These are phyloP conservation scores for Malus orientalis DNA, from an alignment of 306 rosid genomes.

Conservation along the genomic window DNA sequence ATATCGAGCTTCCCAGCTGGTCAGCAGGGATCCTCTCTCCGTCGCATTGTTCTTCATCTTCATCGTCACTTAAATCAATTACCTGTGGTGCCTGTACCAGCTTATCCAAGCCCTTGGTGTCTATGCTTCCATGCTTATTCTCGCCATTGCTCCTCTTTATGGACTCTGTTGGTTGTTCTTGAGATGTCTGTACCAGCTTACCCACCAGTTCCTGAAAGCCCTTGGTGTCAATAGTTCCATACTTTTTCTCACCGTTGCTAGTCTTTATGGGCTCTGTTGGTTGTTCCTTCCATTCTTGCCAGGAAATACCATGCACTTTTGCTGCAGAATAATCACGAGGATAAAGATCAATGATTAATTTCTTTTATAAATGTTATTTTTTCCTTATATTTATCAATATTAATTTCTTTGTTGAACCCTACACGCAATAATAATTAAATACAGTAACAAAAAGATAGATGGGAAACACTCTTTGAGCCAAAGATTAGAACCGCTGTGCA, in stretches of 20 bases:
- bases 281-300: conserved; percentile 25
- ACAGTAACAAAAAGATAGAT: too few species aligned
- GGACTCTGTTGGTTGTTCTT: conserved; percentile 13
- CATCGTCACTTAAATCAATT: conserved; percentile 52
- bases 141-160: too few species aligned
- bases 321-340: not conserved
- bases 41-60: conserved; percentile 13
- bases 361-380: not conserved
- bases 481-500: too few species aligned
- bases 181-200: conserved; percentile 6
- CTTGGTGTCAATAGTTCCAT: too few species aligned
- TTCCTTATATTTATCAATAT: not conserved
- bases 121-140: too few species aligned
- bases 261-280: not conserved
- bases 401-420: too few species aligned
- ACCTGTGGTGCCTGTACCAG: conserved; percentile 24
- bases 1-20: conserved; percentile 20
- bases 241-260: too few species aligned
- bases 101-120: too few species aligned
- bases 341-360: not conserved
- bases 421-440: too few species aligned
- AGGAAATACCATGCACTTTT: not conserved
- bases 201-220: too few species aligned
- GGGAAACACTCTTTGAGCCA: too few species aligned
- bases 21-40: conserved; percentile 15